phyloP scores from a whole-genome alignment of 768 basidiomycete species.

The Leccinum boreale region DNA sequence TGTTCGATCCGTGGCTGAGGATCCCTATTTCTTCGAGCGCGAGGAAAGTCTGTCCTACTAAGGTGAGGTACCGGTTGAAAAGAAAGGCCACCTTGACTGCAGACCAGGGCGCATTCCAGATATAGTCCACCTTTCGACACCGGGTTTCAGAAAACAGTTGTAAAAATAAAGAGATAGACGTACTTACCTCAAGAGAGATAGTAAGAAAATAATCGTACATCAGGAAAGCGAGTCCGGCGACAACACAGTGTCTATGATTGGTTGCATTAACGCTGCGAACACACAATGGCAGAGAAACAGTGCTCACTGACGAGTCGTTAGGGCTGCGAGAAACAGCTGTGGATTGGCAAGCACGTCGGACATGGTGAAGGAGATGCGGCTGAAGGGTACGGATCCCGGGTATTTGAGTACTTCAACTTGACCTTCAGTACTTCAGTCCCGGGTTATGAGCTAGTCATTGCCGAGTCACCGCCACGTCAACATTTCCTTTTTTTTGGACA shows the following conservation, averaged over 20 bases:
- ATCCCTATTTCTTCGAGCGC: constrained; percentile 12
- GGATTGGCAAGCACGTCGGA: neutral
- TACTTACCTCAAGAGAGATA: constrained; percentile 11
- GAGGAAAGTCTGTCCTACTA: constrained; percentile 9
- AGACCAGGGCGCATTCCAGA: constrained; percentile 5
- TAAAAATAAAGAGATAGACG: neutral
- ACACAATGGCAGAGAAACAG: neutral
- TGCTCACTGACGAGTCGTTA: neutral
- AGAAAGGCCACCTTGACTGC: constrained; percentile 12
- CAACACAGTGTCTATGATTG: neutral
- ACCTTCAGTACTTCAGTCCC: no score
- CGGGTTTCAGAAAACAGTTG: neutral
- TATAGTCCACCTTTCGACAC: neutral
- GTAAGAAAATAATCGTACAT: constrained; percentile 11
- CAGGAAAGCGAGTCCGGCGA: constrained; percentile 4
- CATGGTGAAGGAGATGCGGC: neutral
- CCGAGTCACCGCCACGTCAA: no score
- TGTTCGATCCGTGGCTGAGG: constrained; percentile 1
- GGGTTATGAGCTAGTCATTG: no score
- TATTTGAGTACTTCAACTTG: no score
- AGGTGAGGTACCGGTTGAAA: constrained; percentile 16
- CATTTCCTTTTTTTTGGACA: no score
- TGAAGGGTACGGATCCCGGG: neutral
- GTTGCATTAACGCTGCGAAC: neutral
- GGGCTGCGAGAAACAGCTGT: neutral